Evolutionary conservation across 2,329 filamentous ascomycete species (phyloP).

Genomic region (Fusarium kyushuense): DNA sequence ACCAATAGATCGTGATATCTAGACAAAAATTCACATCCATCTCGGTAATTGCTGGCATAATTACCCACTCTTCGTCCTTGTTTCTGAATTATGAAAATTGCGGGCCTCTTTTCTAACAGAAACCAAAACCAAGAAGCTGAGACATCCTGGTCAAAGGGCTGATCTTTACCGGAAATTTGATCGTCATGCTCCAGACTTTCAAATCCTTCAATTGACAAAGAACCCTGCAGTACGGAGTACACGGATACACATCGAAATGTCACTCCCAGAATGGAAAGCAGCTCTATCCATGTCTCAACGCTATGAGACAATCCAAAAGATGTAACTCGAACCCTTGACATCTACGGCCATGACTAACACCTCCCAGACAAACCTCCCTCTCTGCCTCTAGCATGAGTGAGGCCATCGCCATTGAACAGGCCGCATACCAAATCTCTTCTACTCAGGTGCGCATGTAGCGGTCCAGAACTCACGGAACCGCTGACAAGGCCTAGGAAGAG

Average conservation of each 20-base stretch:
- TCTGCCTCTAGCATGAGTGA: constrained; percentile 50
- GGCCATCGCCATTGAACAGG: constrained; percentile 75
- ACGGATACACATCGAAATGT: constrained; percentile 18
- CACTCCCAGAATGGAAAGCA: constrained; percentile 60
- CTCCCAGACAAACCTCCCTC: constrained; percentile 50
- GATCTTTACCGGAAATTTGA: constrained; percentile 29
- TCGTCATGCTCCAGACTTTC: background rate
- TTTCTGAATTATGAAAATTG: constrained; percentile 41
- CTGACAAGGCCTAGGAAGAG: constrained; percentile 64
- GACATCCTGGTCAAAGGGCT: constrained; percentile 27
- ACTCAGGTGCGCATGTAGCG: constrained; percentile 64
- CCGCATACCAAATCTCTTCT: constrained; percentile 68
- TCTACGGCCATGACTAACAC: background rate
- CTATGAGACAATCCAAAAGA: constrained; percentile 70
- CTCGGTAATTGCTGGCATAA: too few relatives aligned
- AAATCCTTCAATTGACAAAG: constrained; percentile 11
- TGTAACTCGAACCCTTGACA: constrained; percentile 44
- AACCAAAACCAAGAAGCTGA: constrained; percentile 12
- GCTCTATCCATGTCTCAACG: constrained; percentile 69
- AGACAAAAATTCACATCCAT: too few relatives aligned
- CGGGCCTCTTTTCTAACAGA: constrained; percentile 21
- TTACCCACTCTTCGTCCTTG: too few relatives aligned
- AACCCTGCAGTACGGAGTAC: constrained; percentile 3
- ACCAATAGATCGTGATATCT: background rate
- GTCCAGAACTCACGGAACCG: constrained; percentile 30